A percentile compares a stretch with the other conserved stretches of the same genome.
phyloP scores from a whole-genome alignment of 441 rosid species.

The Adansonia gregorii region DNA sequence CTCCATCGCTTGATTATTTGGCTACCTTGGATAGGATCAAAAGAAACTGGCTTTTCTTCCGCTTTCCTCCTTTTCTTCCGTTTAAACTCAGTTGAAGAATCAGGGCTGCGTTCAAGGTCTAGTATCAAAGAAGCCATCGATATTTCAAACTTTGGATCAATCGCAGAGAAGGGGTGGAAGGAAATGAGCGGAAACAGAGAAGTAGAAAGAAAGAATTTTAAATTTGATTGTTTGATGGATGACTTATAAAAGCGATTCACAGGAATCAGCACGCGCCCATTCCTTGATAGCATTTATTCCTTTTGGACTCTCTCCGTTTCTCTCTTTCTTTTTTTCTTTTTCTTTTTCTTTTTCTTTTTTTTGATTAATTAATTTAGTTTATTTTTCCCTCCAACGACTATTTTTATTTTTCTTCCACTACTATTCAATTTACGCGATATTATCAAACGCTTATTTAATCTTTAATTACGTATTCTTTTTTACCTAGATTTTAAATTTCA shows the following conservation, averaged over 20 bases:
- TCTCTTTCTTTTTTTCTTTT: no score
- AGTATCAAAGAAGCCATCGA: slow-evolving; percentile 39
- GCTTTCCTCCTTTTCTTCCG: slow-evolving; percentile 56
- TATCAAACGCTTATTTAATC: no score
- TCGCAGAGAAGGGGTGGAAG: neutral
- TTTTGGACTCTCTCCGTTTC: no score
- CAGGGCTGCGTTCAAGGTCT: slow-evolving; percentile 31
- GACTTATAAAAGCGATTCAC: slow-evolving; percentile 43
- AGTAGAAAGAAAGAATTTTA: neutral
- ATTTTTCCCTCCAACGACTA: no score
- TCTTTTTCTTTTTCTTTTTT: neutral
- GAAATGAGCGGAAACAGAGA: neutral
- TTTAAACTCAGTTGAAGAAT: slow-evolving; percentile 41
- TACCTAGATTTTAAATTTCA: no score
- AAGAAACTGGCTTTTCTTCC: slow-evolving; percentile 6
- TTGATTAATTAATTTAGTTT: no score
- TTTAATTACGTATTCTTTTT: no score
- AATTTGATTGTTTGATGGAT: neutral
- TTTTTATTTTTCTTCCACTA: no score
- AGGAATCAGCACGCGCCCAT: slow-evolving; percentile 47
- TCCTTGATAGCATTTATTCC: slow-evolving; percentile 38
- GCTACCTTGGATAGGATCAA: neutral
- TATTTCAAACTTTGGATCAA: neutral
- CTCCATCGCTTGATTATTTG: slow-evolving; percentile 45
- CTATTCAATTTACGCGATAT: no score